Base-by-base conservation (phyloP, 2,329 filamentous ascomycete genomes). In the Arthrobotrys musiformis region DNA sequence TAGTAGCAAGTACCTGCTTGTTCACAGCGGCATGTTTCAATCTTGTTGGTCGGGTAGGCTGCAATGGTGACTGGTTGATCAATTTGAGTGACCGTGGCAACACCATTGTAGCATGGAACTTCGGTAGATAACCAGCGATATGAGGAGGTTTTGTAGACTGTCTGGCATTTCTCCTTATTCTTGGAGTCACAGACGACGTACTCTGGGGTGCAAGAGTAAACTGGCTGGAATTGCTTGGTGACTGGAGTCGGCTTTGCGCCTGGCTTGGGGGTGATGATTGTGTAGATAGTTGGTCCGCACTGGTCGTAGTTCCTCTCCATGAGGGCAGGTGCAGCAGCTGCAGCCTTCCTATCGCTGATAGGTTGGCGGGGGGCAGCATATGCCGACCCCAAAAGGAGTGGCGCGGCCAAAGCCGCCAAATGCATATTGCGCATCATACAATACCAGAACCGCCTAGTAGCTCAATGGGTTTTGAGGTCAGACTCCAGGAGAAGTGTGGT, bases 61-160 rank as follows among this genome's bases (percentile, higher is more conserved):
- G 73, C 73, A 33, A 77, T 77, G 1, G 73, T 77, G 2, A 77
- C 60, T 4, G 60, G 66, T 17, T 77, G 66, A 17, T 77, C 17
- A 8, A 77, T 50, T 9, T 33, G 35, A 7, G 73, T 77, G 52
- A 77, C 24, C 5, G 66, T 67, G 13, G 66, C 50, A 2, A 77
- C 22, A 19, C 60, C 73, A 8, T 62, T 77, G 28, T 77, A 70
- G 40, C 66, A 70, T 24, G 73, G 73, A n/a, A 70, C 52, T 48
- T 70, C 48, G 13, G 73, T 77, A 2, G 73, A 77, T 1, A 77
- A 4, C 73, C 73, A 77, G n/a, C 73, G 60, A 28, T 77, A 77
- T 6, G 73, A 77, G 17, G 40, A 67, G 1, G 73, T 77, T 22
- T 70, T 61, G 44, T 77, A 77, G 30, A 70, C 42, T 1, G 73